These are phyloP conservation scores for Euphorbia corollata DNA, from an alignment of 441 rosid genomes.

Conservation along the genomic window DNA sequence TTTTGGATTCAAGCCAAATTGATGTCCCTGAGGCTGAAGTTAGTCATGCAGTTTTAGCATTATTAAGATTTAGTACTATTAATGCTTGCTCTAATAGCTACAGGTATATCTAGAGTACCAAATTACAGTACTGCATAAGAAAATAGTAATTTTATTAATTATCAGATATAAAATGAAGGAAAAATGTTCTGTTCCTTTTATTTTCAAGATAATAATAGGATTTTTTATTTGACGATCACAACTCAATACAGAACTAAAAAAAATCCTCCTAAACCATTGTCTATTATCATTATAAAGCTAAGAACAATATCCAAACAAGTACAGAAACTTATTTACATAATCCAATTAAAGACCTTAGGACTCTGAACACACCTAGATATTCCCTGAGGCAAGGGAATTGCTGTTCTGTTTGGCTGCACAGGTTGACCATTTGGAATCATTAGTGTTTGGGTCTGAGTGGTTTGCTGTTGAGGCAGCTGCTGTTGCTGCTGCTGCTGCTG, in stretches of 20 bases:
- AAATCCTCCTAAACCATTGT: conserved; percentile 13
- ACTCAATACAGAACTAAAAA: conserved; percentile 17
- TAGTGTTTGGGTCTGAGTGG: conserved; percentile 53
- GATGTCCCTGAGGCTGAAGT: conserved; percentile 14
- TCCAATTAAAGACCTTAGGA: conserved; percentile 64
- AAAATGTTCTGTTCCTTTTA: background rate
- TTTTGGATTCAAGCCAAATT: conserved; percentile 3
- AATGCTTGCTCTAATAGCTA: background rate
- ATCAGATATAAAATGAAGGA: background rate
- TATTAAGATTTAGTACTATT: conserved; percentile 9
- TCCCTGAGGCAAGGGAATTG: conserved; percentile 90
- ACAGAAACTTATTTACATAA: conserved; percentile 46
- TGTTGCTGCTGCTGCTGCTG: conserved; percentile 36
- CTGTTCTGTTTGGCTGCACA: conserved; percentile 55
- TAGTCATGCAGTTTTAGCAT: conserved; percentile 14
- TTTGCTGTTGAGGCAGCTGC: conserved; percentile 58
- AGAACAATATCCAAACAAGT: conserved; percentile 34
- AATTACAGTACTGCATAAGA: conserved; percentile 3
- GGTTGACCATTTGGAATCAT: conserved; percentile 41
- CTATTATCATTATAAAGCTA: conserved; percentile 19
- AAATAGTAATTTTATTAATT: conserved; percentile 3
- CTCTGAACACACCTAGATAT: conserved; percentile 98
- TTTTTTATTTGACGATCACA: conserved; percentile 17
- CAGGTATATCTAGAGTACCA: background rate
- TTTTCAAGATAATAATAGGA: conserved; percentile 16